A percentile compares a stretch with the other conserved stretches of the same genome.
Evolutionary conservation across 345 rosid genomes (phyloP).

Genomic region (Sisymbrium altissimum): DNA sequence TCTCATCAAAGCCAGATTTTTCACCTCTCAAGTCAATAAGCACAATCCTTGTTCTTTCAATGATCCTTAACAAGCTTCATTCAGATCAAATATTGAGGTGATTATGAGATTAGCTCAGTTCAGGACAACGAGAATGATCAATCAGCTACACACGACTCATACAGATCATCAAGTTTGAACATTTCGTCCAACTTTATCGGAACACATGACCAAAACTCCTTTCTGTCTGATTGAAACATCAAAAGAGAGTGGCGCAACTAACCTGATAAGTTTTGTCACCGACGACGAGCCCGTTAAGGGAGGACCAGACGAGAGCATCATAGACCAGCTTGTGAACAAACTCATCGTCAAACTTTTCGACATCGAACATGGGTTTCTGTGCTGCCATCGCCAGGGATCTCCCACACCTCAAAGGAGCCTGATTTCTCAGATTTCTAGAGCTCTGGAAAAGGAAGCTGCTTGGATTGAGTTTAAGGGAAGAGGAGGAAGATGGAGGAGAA

Average conservation of each 20-base stretch:
- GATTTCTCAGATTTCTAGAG: conserved; percentile 20
- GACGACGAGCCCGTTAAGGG: conserved; percentile 91
- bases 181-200: not conserved
- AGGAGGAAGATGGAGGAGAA: conserved; percentile 7
- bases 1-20: conserved; percentile 7
- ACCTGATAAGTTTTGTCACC: conserved; percentile 79
- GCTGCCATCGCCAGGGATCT: conserved; percentile 44
- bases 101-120: not conserved
- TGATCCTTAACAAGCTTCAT: too few species aligned
- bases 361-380: conserved; percentile 42
- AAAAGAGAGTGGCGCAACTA: not conserved
- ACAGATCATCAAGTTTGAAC: not conserved
- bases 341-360: conserved; percentile 48
- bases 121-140: not conserved
- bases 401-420: conserved; percentile 39
- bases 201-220: not conserved
- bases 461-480: conserved; percentile 26
- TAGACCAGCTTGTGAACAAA: conserved; percentile 66
- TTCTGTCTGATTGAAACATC: not conserved
- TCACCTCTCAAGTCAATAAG: not conserved
- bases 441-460: conserved; percentile 20
- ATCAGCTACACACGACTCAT: not conserved
- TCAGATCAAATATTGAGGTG: too few species aligned
- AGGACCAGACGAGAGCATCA: conserved; percentile 97
- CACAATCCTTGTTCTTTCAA: too few species aligned